phyloP scores from a whole-genome alignment of 73 alveolate genomes.

The Urostyla sp. region DNA sequence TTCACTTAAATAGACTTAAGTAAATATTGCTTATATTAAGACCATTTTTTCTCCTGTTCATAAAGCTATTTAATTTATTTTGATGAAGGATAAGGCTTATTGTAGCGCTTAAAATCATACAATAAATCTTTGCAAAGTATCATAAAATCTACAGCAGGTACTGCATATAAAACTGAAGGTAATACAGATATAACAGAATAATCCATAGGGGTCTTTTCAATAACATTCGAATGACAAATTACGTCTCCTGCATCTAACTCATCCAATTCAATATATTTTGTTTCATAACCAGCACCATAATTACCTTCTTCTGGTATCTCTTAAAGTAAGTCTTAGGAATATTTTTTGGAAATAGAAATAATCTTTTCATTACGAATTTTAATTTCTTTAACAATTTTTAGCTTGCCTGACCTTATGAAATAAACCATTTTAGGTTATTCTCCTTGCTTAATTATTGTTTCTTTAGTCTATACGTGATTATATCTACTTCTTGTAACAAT shows the following conservation, averaged over 20 bases:
- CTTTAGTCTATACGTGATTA: conserved; percentile 36
- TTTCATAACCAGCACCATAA: no score
- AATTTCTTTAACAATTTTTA: conserved; percentile 51
- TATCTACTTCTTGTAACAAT: conserved; percentile 62
- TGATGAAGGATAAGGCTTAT: conserved; percentile 28
- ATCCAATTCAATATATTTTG: conserved; percentile 23
- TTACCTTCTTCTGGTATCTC: no score
- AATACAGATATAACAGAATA: conserved; percentile 32
- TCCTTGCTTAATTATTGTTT: conserved; percentile 41
- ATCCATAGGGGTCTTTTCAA: conserved; percentile 35
- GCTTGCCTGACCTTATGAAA: conserved; percentile 49
- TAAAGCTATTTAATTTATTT: neutral
- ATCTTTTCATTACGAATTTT: conserved; percentile 14
- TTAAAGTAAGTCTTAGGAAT: no score
- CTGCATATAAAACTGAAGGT: conserved; percentile 28
- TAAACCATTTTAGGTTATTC: conserved; percentile 46
- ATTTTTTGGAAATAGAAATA: no score
- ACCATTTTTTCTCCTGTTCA: conserved; percentile 31
- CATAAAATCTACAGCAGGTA: conserved; percentile 38
- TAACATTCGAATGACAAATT: conserved; percentile 36
- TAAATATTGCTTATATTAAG: conserved; percentile 3
- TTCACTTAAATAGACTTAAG: conserved; percentile 13
- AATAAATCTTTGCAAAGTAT: conserved; percentile 21
- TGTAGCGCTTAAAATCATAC: conserved; percentile 13
- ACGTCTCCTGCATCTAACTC: conserved; percentile 47